Evolutionary conservation across 495 filamentous ascomycete genomes (phyloP), one percentile per base, ranked within the genome.

Genomic region (Penicillium fimorum): DNA sequence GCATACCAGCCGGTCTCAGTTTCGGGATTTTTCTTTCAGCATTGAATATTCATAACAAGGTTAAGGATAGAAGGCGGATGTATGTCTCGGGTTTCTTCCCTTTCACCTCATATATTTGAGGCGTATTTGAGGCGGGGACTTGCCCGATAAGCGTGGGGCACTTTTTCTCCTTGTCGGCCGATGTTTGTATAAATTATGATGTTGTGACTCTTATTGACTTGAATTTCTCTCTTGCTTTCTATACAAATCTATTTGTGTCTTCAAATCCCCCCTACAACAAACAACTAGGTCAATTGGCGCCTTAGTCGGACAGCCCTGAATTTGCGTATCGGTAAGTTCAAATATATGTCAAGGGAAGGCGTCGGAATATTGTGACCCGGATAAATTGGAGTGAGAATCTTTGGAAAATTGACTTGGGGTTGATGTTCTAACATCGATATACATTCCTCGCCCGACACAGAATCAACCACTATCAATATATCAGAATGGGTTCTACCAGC

Each of bases 101-200:
- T 27, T 27, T 27, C 25, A 27, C 25, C 25, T 4, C 25, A 27
- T 41, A 11, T 44, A 24, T 44, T 15, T 25, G 40, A 58, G 44
- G 53, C 63, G 63, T 44, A 24, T 44, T 15, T 25, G 40, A 58
- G 44, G 53, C 63, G 63, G 63, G 47, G 63, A 58, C 57, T 25
- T 38, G 46, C 57, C 60, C 50, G 50, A 65, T 60, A 65, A 59
- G 42, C 57, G 57, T 58, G 57, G 60, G 48, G 57, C 44, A 40
- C 30, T 37, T 54, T 20, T 30, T 47, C n/a, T 8, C 6, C 30
- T 55, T 58, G 47, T 66, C 48, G 50, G 60, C 50, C 54, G 54
- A 63, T 58, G 47, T 37, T 29, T 45, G 9, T 59, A 38, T 35
- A 32, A 37, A 40, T 42, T 5, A 50, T 60, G 54, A 60, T 20